Percentiles rank a stretch among this genome's conserved stretches.
phyloP scores from a whole-genome alignment of 2,329 filamentous ascomycete species.

The Amauroascus verrucosus region DNA sequence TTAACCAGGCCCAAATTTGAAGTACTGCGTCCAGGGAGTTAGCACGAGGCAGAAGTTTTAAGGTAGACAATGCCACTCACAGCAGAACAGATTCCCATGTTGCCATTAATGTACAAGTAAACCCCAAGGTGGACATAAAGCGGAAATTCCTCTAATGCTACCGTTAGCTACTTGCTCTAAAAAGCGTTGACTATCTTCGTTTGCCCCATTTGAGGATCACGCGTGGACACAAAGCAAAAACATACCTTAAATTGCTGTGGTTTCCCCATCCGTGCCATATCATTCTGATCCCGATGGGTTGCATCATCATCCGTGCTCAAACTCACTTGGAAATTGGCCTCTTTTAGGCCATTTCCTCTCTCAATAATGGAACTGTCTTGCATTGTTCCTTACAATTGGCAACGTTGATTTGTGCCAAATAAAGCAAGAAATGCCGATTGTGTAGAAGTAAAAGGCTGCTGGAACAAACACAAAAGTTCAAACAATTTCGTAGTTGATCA shows the following conservation, averaged over 20 bases:
- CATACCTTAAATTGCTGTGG: constrained; percentile 38
- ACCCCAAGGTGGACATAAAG: constrained; percentile 33
- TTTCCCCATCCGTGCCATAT: constrained; percentile 44
- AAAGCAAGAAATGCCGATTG: no score
- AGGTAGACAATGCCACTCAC: constrained; percentile 17
- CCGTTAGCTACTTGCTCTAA: neutral
- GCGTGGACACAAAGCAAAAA: neutral
- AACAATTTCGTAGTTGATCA: no score
- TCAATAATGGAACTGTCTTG: constrained; percentile 1
- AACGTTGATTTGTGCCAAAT: neutral
- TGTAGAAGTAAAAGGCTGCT: no score
- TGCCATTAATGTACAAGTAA: constrained; percentile 32
- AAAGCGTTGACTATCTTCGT: neutral
- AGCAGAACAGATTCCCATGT: constrained; percentile 34
- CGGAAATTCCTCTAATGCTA: constrained; percentile 31
- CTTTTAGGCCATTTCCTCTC: constrained; percentile 1
- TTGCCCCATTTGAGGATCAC: neutral
- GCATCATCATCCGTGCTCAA: constrained; percentile 14
- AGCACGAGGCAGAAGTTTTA: neutral
- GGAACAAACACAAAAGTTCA: no score
- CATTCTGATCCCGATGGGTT: constrained; percentile 15
- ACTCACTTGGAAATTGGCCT: constrained; percentile 6
- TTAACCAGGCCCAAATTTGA: constrained; percentile 22
- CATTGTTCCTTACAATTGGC: neutral
- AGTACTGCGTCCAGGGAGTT: constrained; percentile 9